These are phyloP conservation scores for Coleophoma eucalyptorum DNA, from an alignment of 2,329 filamentous ascomycete species.

Conservation along the genomic window DNA sequence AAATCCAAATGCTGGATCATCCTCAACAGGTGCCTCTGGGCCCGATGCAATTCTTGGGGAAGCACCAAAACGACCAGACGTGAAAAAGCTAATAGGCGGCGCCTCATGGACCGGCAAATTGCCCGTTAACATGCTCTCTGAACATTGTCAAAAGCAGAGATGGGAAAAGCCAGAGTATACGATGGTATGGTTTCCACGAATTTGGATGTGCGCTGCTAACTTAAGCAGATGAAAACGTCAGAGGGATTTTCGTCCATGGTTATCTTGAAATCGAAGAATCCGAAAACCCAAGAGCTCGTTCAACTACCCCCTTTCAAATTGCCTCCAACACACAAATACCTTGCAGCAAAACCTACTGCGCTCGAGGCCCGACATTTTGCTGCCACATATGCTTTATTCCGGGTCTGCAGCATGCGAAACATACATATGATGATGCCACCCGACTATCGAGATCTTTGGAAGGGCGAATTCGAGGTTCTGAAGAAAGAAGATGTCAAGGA, in stretches of 20 bases:
- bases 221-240: constrained; percentile 54
- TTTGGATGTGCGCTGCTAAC: not conserved
- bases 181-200: constrained; percentile 46
- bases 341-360: constrained; percentile 72
- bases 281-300: constrained; percentile 76
- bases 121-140: constrained; percentile 86
- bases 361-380: constrained; percentile 92
- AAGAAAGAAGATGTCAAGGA: constrained; percentile 79
- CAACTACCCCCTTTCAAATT: constrained; percentile 79
- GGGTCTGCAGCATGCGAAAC: constrained; percentile 94
- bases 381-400: constrained; percentile 85
- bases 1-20: constrained; percentile 6
- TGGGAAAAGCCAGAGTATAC: constrained; percentile 95
- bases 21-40: constrained; percentile 11
- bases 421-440: constrained; percentile 92
- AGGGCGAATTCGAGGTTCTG: constrained; percentile 75
- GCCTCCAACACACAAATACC: constrained; percentile 70
- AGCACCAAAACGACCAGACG: constrained; percentile 46
- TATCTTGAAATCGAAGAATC: constrained; percentile 69
- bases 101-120: constrained; percentile 97
- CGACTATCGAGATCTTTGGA: constrained; percentile 87
- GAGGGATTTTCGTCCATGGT: constrained; percentile 80
- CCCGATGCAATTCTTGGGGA: constrained; percentile 23
- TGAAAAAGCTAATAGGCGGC: constrained; percentile 84
- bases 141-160: constrained; percentile 92